phyloP scores from a whole-genome alignment of 495 filamentous ascomycete genomes.

The Neurospora sp. region DNA sequence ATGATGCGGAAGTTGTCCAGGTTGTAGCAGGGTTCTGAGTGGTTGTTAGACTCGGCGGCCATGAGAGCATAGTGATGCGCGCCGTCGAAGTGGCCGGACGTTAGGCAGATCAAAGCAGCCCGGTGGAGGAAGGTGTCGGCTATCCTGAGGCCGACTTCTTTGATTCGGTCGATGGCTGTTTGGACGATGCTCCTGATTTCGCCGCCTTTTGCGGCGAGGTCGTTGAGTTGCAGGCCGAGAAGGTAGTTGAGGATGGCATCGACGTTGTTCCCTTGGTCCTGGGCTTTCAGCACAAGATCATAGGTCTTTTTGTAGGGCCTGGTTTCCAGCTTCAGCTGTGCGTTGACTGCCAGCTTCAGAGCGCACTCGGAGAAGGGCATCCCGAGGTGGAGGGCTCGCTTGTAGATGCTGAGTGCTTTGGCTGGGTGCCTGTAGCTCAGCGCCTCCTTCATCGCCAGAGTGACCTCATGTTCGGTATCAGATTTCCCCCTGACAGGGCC shows the following conservation, averaged over 20 bases:
- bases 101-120: conserved; percentile 25
- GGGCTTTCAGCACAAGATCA: conserved; percentile 21
- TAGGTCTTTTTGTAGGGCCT: conserved; percentile 13
- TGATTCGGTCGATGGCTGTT: conserved; percentile 7
- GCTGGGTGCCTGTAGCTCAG: conserved; percentile 10
- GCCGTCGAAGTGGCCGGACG: conserved; percentile 14
- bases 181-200: background rate
- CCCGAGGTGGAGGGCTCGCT: conserved; percentile 17
- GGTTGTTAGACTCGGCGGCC: conserved; percentile 20
- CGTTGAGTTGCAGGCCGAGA: conserved; percentile 11
- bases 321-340: conserved; percentile 18
- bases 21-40: conserved; percentile 21
- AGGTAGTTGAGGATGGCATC: conserved; percentile 21
- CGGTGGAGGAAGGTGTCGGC: conserved; percentile 23
- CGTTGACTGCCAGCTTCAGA: conserved; percentile 31
- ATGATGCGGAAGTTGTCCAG: conserved; percentile 30
- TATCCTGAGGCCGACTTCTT: conserved; percentile 13
- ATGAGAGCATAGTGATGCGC: conserved; percentile 24
- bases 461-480: conserved; percentile 17
- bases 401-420: conserved; percentile 25
- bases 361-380: conserved; percentile 22
- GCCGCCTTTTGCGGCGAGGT: background rate
- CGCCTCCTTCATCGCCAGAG: conserved; percentile 28
- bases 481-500: conserved; percentile 15
- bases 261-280: conserved; percentile 25